Evolutionary conservation across 306 rosid genomes (phyloP).

Genomic region (Leucaena leucocephala): DNA sequence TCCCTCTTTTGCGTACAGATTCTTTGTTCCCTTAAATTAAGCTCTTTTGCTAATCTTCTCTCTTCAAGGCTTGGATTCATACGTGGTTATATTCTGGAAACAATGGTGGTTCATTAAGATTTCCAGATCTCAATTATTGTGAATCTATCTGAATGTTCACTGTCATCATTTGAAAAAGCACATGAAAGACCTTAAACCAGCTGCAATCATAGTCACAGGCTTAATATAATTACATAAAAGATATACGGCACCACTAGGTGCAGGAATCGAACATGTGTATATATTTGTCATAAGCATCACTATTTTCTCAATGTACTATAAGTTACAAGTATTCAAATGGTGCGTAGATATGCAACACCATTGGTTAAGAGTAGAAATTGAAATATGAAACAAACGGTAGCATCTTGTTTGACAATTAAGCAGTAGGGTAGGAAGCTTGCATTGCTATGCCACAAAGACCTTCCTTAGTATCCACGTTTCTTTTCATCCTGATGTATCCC

Average conservation of each 20-base stretch:
- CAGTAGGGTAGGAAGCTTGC: slow-evolving; percentile 57
- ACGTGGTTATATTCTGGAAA: background rate
- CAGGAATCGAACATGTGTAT: background rate
- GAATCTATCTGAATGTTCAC: background rate
- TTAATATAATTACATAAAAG: background rate
- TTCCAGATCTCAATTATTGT: background rate
- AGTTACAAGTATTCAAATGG: background rate
- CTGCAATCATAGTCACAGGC: background rate
- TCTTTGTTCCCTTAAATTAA: background rate
- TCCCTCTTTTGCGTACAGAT: background rate
- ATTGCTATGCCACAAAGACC: slow-evolving; percentile 65
- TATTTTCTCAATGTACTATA: background rate
- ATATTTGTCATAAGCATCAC: background rate
- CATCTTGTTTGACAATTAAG: slow-evolving; percentile 7
- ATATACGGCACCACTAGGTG: background rate
- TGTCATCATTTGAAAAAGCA: background rate
- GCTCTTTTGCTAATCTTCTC: background rate
- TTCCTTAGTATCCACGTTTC: slow-evolving; percentile 41
- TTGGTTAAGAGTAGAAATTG: no score
- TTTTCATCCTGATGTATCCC: slow-evolving; percentile 53
- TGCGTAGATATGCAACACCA: background rate
- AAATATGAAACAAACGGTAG: background rate
- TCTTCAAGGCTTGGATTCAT: background rate
- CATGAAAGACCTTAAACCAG: background rate
- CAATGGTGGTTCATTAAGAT: background rate